phyloP scores from a whole-genome alignment of 148 eudicot species.

The Nepenthes gracilis region DNA sequence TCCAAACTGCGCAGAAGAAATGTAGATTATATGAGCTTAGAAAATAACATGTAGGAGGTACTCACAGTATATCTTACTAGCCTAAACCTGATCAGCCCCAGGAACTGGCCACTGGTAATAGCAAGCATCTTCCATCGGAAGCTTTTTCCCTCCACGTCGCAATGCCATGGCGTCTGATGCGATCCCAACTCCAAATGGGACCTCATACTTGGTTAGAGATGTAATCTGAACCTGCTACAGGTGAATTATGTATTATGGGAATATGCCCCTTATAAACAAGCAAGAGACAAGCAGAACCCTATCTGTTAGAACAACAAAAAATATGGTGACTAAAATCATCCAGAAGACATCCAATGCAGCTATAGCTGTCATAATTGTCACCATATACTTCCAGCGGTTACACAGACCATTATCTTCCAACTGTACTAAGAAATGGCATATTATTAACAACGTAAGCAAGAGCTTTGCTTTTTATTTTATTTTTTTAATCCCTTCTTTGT shows the following conservation, averaged over 20 bases:
- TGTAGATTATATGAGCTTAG: slow-evolving; percentile 1
- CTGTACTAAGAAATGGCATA: no score
- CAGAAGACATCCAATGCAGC: no score
- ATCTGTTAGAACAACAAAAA: not conserved
- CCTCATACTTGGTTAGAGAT: slow-evolving; percentile 32
- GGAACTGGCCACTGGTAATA: slow-evolving; percentile 80
- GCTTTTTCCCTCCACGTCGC: slow-evolving; percentile 83
- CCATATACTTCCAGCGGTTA: no score
- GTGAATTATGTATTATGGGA: not conserved
- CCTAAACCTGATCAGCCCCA: slow-evolving; percentile 64
- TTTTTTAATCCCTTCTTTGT: no score
- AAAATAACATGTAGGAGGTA: not conserved
- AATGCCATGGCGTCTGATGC: slow-evolving; percentile 91
- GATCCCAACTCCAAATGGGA: slow-evolving; percentile 79
- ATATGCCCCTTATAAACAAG: not conserved
- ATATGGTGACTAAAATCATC: no score
- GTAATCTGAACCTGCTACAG: slow-evolving; percentile 63
- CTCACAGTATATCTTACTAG: not conserved
- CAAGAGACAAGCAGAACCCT: not conserved
- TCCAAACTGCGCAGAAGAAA: slow-evolving; percentile 63
- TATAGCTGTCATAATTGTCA: no score
- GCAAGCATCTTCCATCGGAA: slow-evolving; percentile 94
- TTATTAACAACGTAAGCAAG: no score
- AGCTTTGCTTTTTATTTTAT: no score
- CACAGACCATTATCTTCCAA: no score